These are phyloP conservation scores for Emergomyces africanus DNA, from an alignment of 2,329 filamentous ascomycete species.

Conservation along the genomic window DNA sequence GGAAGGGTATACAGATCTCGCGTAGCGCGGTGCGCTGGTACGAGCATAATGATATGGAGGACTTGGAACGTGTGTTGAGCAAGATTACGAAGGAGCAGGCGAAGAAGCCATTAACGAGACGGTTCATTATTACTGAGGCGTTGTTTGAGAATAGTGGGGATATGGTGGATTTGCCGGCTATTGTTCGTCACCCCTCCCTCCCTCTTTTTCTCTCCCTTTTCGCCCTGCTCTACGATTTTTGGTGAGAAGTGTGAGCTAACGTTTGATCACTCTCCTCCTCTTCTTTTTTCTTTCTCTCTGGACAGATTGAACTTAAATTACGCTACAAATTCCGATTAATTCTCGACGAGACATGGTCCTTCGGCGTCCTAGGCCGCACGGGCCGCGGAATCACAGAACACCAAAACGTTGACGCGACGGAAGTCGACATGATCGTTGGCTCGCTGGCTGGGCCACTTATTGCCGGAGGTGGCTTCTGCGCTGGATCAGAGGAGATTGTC, in stretches of 20 bases:
- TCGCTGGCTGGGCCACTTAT: constrained; percentile 82
- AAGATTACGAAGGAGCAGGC: constrained; percentile 80
- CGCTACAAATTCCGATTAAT: constrained; percentile 98
- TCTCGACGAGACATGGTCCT: constrained; percentile 95
- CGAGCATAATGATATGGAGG: constrained; percentile 91
- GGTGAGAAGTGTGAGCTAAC: background rate
- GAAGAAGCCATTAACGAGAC: constrained; percentile 73
- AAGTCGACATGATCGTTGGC: constrained; percentile 95
- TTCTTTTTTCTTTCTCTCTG: background rate
- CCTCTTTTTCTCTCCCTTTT: background rate
- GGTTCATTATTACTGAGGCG: constrained; percentile 94
- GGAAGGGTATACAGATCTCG: constrained; percentile 87
- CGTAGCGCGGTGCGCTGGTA: constrained; percentile 88
- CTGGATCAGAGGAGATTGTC: constrained; percentile 79
- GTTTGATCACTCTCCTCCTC: constrained; percentile 5
- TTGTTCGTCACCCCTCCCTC: constrained; percentile 46
- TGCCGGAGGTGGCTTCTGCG: constrained; percentile 91
- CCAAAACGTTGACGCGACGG: constrained; percentile 84
- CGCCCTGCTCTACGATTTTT: background rate
- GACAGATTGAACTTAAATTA: constrained; percentile 74
- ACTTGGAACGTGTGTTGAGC: constrained; percentile 73
- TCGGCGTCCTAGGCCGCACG: constrained; percentile 82
- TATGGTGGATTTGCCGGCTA: constrained; percentile 67
- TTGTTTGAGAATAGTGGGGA: constrained; percentile 87
- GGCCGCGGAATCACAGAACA: constrained; percentile 90